phyloP scores from a whole-genome alignment of 2,329 filamentous ascomycete genomes.

The Acephala macrosclerotiorum region DNA sequence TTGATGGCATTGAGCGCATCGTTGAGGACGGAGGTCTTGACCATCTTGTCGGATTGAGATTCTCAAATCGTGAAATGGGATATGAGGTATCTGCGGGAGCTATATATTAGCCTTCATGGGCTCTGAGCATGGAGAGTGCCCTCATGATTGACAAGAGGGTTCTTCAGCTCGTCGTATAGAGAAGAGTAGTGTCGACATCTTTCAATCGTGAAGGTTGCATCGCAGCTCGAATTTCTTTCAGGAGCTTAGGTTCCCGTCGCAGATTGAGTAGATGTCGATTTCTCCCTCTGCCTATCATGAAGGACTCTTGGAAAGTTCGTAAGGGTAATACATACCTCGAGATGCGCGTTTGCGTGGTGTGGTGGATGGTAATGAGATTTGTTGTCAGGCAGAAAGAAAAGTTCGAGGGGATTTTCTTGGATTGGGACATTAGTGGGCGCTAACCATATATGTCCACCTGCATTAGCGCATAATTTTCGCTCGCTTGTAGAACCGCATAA shows the following conservation, averaged over 20 bases:
- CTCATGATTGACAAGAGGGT: constrained; percentile 64
- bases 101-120: constrained; percentile 68
- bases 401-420: constrained; percentile 17
- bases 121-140: constrained; percentile 74
- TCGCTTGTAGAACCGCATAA: constrained; percentile 6
- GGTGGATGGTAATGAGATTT: constrained; percentile 19
- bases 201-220: constrained; percentile 38
- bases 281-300: constrained; percentile 51
- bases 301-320: constrained; percentile 34
- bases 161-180: constrained; percentile 73
- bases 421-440: not conserved
- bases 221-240: constrained; percentile 18
- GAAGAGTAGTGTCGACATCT: constrained; percentile 65
- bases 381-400: constrained; percentile 5
- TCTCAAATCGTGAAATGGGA: constrained; percentile 74
- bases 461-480: not conserved
- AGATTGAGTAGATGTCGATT: constrained; percentile 57
- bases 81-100: constrained; percentile 68
- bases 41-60: constrained; percentile 91
- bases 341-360: constrained; percentile 25
- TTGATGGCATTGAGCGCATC: constrained; percentile 99
- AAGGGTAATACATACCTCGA: constrained; percentile 44
- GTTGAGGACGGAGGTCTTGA: constrained; percentile 99
- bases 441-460: not conserved
- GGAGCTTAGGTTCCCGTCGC: constrained; percentile 29